A percentile compares a stretch with the other conserved stretches of the same genome.
Evolutionary conservation across 2,329 filamentous ascomycete species (phyloP).

Genomic region (Podosphaera aphanis): DNA sequence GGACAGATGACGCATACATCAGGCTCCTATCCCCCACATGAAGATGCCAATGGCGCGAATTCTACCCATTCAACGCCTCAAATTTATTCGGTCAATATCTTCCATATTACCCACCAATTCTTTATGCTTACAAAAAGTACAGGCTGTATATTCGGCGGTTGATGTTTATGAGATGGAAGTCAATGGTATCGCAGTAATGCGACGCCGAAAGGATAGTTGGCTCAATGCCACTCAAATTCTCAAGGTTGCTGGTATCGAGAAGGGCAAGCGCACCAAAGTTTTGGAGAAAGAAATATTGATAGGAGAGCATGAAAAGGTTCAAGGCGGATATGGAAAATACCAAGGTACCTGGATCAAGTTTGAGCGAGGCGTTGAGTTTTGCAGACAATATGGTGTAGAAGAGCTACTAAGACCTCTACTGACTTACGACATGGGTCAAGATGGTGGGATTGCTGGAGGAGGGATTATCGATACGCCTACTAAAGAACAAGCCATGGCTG

Average conservation of each 20-base stretch:
- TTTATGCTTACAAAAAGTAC: constrained; percentile 5
- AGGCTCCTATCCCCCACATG: constrained; percentile 14
- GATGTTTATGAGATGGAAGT: constrained; percentile 98
- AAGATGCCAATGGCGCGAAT: constrained; percentile 9
- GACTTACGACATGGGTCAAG: constrained; percentile 59
- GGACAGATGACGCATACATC: constrained; percentile 16
- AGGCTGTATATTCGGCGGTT: constrained; percentile 84
- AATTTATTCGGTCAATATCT: constrained; percentile 35
- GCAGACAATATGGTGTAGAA: constrained; percentile 56
- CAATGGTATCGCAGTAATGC: constrained; percentile 83
- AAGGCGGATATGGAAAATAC: constrained; percentile 95
- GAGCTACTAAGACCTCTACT: constrained; percentile 51
- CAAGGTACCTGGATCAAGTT: constrained; percentile 98
- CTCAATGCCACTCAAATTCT: constrained; percentile 95
- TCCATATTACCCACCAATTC: not conserved
- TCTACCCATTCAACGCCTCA: constrained; percentile 20
- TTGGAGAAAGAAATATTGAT: constrained; percentile 93
- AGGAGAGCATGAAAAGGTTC: constrained; percentile 93
- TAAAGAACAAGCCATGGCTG: constrained; percentile 96
- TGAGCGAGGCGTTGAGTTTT: constrained; percentile 76
- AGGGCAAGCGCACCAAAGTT: constrained; percentile 92
- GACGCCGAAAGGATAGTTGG: constrained; percentile 82
- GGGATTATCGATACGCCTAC: constrained; percentile 80
- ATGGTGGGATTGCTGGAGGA: constrained; percentile 46
- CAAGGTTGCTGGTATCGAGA: constrained; percentile 91